Percentiles rank a stretch among this genome's conserved stretches.
phyloP scores from a whole-genome alignment of 2,329 filamentous ascomycete genomes.

The Passalora sequoiae region DNA sequence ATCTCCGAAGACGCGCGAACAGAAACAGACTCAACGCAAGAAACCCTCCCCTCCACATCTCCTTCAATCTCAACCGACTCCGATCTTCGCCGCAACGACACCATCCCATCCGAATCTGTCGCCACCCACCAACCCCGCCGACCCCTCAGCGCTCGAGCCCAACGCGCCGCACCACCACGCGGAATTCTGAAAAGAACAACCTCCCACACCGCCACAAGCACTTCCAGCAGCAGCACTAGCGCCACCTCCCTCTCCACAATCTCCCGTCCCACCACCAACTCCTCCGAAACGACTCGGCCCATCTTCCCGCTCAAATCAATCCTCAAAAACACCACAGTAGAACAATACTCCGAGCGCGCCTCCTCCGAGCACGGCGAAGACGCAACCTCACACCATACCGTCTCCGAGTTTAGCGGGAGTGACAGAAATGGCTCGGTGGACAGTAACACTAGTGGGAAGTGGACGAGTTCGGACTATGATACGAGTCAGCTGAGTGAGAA shows the following conservation, averaged over 20 bases:
- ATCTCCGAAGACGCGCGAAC: background rate
- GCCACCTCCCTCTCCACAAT: background rate
- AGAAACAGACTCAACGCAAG: background rate
- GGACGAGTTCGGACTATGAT: conserved; percentile 39
- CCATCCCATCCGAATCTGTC: background rate
- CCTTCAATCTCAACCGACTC: background rate
- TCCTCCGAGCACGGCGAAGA: conserved; percentile 20
- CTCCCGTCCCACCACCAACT: background rate
- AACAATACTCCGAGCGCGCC: conserved; percentile 31
- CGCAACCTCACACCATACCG: conserved; percentile 21
- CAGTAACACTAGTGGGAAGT: conserved; percentile 29
- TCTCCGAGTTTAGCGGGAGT: conserved; percentile 18
- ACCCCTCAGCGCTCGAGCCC: background rate
- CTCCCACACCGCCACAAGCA: background rate
- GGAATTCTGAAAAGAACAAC: background rate
- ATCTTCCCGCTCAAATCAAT: conserved; percentile 13
- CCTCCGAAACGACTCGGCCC: background rate
- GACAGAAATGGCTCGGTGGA: background rate
- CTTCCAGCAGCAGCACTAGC: background rate
- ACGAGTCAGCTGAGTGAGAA: conserved; percentile 36
- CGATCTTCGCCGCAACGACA: background rate
- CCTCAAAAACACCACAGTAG: conserved; percentile 15
- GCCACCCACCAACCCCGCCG: too few species aligned
- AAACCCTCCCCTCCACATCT: background rate
- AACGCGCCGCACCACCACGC: background rate